These are phyloP conservation scores for Fusarium lyarnte DNA, from an alignment of 2,329 filamentous ascomycete species.

Conservation along the genomic window DNA sequence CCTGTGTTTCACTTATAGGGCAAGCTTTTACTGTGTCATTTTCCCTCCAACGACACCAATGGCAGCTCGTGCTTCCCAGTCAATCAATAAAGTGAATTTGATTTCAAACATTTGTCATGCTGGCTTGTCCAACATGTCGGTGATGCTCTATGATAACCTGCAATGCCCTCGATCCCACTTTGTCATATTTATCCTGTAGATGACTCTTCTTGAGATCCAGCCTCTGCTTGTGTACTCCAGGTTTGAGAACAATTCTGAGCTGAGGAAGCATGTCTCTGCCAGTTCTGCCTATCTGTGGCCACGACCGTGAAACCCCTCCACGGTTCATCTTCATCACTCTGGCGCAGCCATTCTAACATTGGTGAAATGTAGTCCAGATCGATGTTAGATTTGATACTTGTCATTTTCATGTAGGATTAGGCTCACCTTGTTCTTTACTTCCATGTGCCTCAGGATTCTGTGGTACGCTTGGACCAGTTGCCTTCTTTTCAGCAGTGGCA, in stretches of 20 bases:
- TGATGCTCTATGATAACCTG: accelerated
- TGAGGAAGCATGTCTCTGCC: accelerated
- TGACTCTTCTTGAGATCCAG: not conserved
- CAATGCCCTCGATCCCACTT: accelerated
- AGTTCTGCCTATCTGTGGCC: accelerated
- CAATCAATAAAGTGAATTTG: not conserved
- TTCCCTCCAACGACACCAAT: accelerated
- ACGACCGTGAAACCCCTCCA: not conserved
- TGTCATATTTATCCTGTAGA: too few species aligned
- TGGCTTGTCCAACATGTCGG: accelerated
- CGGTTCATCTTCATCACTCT: not conserved
- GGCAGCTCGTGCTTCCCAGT: accelerated
- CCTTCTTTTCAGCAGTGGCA: accelerated
- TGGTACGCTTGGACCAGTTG: accelerated
- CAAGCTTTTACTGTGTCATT: too few species aligned
- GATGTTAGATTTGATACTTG: accelerated
- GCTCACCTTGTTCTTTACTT: not conserved
- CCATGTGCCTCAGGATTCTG: too few species aligned
- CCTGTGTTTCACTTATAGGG: not conserved
- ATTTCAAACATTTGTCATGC: too few species aligned
- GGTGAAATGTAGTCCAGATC: not conserved
- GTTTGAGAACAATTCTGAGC: accelerated
- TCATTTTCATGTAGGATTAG: accelerated
- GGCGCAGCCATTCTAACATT: not conserved
- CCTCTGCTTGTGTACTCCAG: not conserved